Conservation (phyloP, 140 eudicot species). For the Anethum foeniculum region DNA sequence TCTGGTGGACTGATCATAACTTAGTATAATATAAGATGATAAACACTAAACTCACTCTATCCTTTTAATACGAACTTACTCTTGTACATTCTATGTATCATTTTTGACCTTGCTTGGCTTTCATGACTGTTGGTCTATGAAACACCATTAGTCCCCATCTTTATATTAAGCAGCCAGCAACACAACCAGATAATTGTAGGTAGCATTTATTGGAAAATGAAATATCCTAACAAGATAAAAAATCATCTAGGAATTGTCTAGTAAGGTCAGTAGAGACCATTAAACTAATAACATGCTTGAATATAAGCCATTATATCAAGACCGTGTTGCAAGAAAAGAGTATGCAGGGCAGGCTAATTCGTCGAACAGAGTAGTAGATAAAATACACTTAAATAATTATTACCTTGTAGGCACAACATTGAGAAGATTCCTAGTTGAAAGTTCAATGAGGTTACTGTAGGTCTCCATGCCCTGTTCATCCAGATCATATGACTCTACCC, state of each 20-base stretch:
- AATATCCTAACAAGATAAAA: background rate
- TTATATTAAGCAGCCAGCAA: background rate
- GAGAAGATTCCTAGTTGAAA: constrained; percentile 34
- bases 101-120: background rate
- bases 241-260: background rate
- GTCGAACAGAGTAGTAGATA: background rate
- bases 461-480: constrained; percentile 32
- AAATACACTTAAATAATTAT: background rate
- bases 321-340: background rate
- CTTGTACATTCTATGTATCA: background rate
- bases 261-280: background rate
- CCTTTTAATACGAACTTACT: background rate
- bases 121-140: background rate
- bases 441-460: constrained; percentile 22
- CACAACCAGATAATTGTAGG: background rate
- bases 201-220: background rate
- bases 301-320: background rate
- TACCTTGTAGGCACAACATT: constrained; percentile 28
- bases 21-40: background rate
- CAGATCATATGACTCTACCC: constrained; percentile 42
- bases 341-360: background rate
- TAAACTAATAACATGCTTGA: background rate
- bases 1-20: background rate
- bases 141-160: background rate
- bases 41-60: background rate